phyloP scores from a whole-genome alignment of 2,329 filamentous ascomycete genomes.

The Penicillium expansum region DNA sequence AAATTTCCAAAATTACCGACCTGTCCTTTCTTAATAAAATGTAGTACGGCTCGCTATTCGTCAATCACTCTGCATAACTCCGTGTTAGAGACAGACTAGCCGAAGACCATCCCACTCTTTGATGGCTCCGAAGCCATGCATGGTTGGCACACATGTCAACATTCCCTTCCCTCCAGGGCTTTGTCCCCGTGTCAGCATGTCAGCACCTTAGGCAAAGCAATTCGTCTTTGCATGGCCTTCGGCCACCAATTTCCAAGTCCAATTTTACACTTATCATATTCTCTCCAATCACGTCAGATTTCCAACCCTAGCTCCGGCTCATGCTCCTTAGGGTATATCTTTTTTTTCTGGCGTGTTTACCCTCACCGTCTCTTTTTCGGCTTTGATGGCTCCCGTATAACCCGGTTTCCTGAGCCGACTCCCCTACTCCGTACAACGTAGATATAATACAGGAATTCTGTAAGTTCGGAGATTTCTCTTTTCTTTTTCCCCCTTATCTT shows the following conservation, averaged over 20 bases:
- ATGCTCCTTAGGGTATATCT: slow-evolving; percentile 1
- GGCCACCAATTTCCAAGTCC: background rate
- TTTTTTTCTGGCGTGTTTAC: slow-evolving; percentile 1
- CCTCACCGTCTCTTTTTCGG: slow-evolving; percentile 19
- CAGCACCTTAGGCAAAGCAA: background rate
- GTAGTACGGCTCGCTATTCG: background rate
- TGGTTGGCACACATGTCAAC: background rate
- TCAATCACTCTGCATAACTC: background rate
- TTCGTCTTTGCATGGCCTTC: background rate
- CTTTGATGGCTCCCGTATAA: slow-evolving; percentile 11
- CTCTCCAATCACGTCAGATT: slow-evolving; percentile 2
- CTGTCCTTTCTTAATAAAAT: background rate
- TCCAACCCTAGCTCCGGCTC: background rate
- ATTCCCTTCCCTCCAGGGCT: background rate
- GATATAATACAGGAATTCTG: slow-evolving; percentile 15
- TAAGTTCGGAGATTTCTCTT: slow-evolving; percentile 7
- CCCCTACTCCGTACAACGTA: background rate
- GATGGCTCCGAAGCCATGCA: background rate
- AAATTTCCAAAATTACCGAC: background rate
- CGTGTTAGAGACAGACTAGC: slow-evolving; percentile 8
- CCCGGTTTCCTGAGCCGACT: slow-evolving; percentile 8
- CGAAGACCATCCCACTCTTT: background rate
- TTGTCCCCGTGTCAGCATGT: background rate
- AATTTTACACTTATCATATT: background rate
- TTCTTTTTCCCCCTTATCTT: slow-evolving; percentile 6